A percentile compares a stretch with the other conserved stretches of the same genome.
These are phyloP conservation scores for Ceratobasidium sp. DNA, from an alignment of 1,284 basidiomycete species.

Conservation along the genomic window DNA sequence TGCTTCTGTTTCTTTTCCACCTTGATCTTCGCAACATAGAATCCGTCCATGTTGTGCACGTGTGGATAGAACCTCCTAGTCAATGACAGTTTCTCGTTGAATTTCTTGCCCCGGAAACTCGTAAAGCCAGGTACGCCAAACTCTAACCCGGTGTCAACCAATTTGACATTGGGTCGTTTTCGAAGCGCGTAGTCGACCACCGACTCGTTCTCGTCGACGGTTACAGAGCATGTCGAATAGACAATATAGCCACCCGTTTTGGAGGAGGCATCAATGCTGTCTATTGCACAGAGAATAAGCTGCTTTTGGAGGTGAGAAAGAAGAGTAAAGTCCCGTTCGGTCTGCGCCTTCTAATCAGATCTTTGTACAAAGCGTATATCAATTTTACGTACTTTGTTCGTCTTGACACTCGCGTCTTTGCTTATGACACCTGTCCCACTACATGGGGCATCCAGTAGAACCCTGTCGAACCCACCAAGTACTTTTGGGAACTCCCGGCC, in stretches of 20 bases:
- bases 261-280: conserved; percentile 90
- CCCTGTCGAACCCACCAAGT: conserved; percentile 97
- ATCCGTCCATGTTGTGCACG: conserved; percentile 96
- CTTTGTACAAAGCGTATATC: conserved; percentile 2
- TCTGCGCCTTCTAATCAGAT: conserved; percentile 58
- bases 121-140: conserved; percentile 95
- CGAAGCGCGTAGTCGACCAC: conserved; percentile 98
- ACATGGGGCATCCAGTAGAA: conserved; percentile 96
- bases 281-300: conserved; percentile 96
- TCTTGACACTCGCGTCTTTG: conserved; percentile 97
- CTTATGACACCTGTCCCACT: conserved; percentile 98
- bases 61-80: conserved; percentile 93
- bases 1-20: conserved; percentile 78
- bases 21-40: conserved; percentile 98
- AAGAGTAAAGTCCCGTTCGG: conserved; percentile 92
- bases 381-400: conserved; percentile 82
- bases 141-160: conserved; percentile 91
- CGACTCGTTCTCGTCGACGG: conserved; percentile 97
- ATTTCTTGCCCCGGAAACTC: conserved; percentile 87
- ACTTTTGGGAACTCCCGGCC: conserved; percentile 99
- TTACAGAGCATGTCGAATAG: conserved; percentile 99
- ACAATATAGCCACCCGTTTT: conserved; percentile 94
- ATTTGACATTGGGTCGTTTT: conserved; percentile 93
- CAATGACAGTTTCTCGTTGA: conserved; percentile 79
- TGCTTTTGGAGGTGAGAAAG: conserved; percentile 98